Evolutionary conservation across 2,329 filamentous ascomycete genomes (phyloP).

Genomic region (Stemphylium lycopersici): DNA sequence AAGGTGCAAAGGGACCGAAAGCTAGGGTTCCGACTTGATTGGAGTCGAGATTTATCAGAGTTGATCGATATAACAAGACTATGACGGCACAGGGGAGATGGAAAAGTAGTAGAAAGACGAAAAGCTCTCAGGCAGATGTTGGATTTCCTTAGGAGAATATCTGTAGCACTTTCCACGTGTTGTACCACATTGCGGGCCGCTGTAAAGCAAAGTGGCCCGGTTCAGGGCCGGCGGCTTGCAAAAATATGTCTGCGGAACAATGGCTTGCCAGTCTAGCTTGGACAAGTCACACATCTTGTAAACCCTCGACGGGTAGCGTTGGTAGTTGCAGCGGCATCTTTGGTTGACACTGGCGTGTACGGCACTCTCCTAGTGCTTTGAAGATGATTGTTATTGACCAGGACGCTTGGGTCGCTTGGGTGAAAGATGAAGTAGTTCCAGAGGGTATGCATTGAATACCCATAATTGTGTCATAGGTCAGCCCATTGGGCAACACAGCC

Average conservation of each 20-base stretch:
- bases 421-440: background rate
- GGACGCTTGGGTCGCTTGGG: slow-evolving; percentile 2
- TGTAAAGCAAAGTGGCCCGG: background rate
- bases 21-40: no score
- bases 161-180: slow-evolving; percentile 1
- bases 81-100: background rate
- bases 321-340: background rate
- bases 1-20: no score
- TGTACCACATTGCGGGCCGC: background rate
- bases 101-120: background rate
- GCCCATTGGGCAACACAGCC: background rate
- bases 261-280: background rate
- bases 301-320: background rate
- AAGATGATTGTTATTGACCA: background rate
- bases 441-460: background rate
- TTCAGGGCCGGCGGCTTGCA: background rate
- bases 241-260: background rate
- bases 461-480: background rate
- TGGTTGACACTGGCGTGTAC: background rate
- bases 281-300: no score
- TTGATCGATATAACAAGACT: background rate
- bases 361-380: background rate
- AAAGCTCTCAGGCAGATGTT: background rate
- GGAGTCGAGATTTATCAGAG: background rate
- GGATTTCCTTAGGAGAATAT: background rate